Evolutionary conservation across 257 asterid genomes (phyloP), one percentile per base, ranked within the genome.

Genomic region (Solanum habrochaites): DNA sequence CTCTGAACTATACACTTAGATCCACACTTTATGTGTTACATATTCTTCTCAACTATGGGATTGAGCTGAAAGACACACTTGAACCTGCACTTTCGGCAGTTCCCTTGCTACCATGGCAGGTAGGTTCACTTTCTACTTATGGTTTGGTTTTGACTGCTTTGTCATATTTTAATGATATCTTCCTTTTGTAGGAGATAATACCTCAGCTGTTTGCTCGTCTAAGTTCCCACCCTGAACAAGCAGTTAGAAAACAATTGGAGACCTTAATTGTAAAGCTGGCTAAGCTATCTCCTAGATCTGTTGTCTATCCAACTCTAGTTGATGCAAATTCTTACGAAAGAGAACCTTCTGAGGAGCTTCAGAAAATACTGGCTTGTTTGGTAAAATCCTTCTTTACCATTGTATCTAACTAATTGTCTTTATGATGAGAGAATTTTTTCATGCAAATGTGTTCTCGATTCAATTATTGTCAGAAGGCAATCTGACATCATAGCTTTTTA

Each of bases 41-140:
- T 87, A 96, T 96, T 94, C 96, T 97, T 88, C 98, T 97, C 88
- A 95, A 92, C 91, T 97, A 94, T 88, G 99, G 99, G 64, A 93
- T 91, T 83, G 98, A 97, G 94, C 91, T 96, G 89, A 90, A 92
- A 80, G 99, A 94, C 90, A 92, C 89, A 82, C 95, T 97, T 89
- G 97, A 93, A 89, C 94, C 96, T 85, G 95, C 96, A 86, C 96
- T 97, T 66, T 94, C 95, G 32, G 92, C 91, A 89, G 98, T 94
- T 88, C 99, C 99, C 88, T 89, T 97, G 93, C 91, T 93, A 88
- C 99, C 99, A 77, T 97, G 98, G 99, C 99, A 97, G 98, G 99
- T 96, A 91, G 89, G 91, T 80, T 31, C 85, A 5, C 21, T 27
- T 71, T 62, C 47, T 88, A 62, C 87, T 89, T 85, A 47, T 16